phyloP scores from a whole-genome alignment of 345 rosid genomes.

The Corymbia maculata region DNA sequence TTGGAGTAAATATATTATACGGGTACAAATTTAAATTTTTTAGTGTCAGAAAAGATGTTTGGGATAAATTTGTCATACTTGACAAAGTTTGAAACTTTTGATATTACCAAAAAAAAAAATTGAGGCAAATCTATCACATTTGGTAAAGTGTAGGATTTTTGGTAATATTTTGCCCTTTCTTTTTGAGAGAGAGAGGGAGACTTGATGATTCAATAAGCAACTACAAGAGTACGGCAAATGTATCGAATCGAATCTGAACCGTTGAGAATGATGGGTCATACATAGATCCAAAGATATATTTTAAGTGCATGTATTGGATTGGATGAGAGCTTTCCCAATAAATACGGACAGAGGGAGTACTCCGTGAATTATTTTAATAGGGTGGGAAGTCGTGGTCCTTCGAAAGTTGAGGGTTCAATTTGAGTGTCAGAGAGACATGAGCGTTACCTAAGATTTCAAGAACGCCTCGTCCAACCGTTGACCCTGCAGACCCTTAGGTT shows the following conservation, averaged over 20 bases:
- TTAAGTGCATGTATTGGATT: not conserved
- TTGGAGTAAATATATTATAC: no score
- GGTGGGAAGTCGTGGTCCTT: not conserved
- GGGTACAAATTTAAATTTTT: no score
- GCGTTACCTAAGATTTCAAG: not conserved
- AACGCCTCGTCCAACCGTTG: not conserved
- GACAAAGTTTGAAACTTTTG: no score
- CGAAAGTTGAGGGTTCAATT: not conserved
- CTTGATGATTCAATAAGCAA: not conserved
- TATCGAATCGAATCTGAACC: not conserved
- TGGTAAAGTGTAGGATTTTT: no score
- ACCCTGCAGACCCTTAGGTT: not conserved
- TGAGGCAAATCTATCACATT: no score
- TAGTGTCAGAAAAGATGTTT: no score
- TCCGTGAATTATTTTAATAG: not conserved
- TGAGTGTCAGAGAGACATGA: not conserved
- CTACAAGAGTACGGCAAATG: fast-evolving
- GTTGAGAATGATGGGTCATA: not conserved
- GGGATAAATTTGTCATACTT: no score
- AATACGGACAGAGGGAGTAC: not conserved
- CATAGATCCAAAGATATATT: not conserved
- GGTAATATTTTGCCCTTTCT: no score
- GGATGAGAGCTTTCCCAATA: not conserved
- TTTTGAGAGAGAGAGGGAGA: not conserved
- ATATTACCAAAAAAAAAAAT: no score